Evolutionary conservation across 768 basidiomycete species (phyloP), one percentile per base, ranked within the genome.

Genomic region (Tulasnella sp.): DNA sequence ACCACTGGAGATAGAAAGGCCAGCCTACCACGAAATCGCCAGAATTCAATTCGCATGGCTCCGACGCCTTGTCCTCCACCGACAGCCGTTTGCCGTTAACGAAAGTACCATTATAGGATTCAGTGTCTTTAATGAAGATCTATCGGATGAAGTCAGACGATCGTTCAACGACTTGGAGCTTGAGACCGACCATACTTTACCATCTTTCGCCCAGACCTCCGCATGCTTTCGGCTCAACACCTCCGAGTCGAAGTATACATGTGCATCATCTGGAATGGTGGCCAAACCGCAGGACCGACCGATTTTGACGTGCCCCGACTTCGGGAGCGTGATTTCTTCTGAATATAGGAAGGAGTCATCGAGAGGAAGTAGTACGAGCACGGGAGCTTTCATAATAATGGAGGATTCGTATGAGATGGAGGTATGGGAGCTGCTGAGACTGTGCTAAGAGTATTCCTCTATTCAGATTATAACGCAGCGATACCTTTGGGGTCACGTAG

Each of bases 81-180:
- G 86, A 89, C 50, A 98, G 82, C 38, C 95, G 80, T 64, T 97
- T 91, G 58, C 90, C 85, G 66, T 99, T 97, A 70, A 99, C 92
- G 70, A 97, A 99, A 4, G 95, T 99, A 1, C 95, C 95, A 64
- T 99, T 99, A 0, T 89, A 92, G 64, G 88, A 91, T 75, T 95
- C 94, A 68, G 96, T 91, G 71, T 98, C 95, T 73, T 92, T 95
- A 77, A 99, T 98, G 76, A 75, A 95, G 72, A 97, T 93, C 92
- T 97, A 59, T 3, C 26, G 7, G 32, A 42, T 7, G 24, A 13
- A 27, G 32, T n/a, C 24, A 30, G 43, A 21, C 34, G 45, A 45
- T 53, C 60, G 54, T 34, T 44, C 55, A 19, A 24, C 27, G 44
- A 10, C n/a, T 27, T n/a, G 19, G 23, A 60, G 53, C 15, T 17